These are phyloP conservation scores for Elsinoe arachidis DNA, from an alignment of 2,329 filamentous ascomycete genomes.

Conservation along the genomic window DNA sequence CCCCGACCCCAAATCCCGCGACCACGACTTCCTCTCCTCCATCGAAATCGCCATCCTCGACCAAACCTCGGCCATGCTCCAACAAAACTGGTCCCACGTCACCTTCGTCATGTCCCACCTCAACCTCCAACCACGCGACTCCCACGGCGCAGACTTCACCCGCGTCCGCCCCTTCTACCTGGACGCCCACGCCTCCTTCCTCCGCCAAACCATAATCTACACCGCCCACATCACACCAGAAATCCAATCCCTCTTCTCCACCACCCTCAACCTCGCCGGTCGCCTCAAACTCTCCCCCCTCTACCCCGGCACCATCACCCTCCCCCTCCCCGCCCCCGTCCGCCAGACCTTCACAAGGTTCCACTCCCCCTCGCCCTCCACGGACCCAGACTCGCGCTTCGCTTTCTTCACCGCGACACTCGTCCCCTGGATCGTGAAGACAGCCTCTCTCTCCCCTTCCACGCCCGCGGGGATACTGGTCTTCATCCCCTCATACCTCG, in stretches of 20 bases:
- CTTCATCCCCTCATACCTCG: conserved; percentile 87
- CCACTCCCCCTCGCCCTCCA: conserved; percentile 57
- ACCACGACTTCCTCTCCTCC: conserved; percentile 87
- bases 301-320: conserved; percentile 64
- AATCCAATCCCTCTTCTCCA: conserved; percentile 68
- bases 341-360: conserved; percentile 89
- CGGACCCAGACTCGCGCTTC: conserved; percentile 82
- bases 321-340: conserved; percentile 44
- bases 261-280: conserved; percentile 72
- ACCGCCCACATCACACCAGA: conserved; percentile 82
- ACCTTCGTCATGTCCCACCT: conserved; percentile 86
- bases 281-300: conserved; percentile 61
- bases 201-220: conserved; percentile 78
- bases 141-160: conserved; percentile 88
- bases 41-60: conserved; percentile 87
- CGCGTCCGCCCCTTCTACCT: conserved; percentile 87
- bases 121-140: conserved; percentile 80
- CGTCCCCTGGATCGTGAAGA: conserved; percentile 44
- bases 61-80: conserved; percentile 83
- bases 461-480: conserved; percentile 66
- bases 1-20: conserved; percentile 59
- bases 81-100: conserved; percentile 98
- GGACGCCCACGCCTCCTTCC: conserved; percentile 69
- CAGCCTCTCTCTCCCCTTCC: conserved; percentile 53
- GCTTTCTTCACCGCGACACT: conserved; percentile 80